Percentiles rank a stretch among this genome's conserved stretches.
These are phyloP conservation scores for Aspergillus nidulans DNA, from an alignment of 495 filamentous ascomycete genomes.

Conservation along the genomic window DNA sequence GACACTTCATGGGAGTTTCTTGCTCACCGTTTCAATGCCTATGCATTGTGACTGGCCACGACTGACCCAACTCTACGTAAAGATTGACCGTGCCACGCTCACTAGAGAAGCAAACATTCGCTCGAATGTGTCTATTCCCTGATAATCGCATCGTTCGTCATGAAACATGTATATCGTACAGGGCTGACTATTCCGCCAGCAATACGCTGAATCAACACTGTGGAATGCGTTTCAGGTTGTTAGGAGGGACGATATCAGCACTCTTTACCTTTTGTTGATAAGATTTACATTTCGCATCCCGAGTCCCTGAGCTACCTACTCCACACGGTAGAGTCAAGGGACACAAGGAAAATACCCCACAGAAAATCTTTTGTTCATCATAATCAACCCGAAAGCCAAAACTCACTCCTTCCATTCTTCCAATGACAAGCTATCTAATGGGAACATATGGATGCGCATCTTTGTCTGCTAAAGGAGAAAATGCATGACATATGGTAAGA, in stretches of 20 bases:
- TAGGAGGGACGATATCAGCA: background rate
- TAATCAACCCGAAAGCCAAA: background rate
- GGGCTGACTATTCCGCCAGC: background rate
- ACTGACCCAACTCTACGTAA: background rate
- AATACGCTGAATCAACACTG: background rate
- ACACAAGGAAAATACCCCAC: conserved; percentile 11
- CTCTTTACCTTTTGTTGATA: background rate
- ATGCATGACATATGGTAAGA: background rate
- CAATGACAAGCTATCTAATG: background rate
- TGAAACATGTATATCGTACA: background rate
- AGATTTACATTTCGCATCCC: no score
- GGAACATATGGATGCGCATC: background rate
- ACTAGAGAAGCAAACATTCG: background rate
- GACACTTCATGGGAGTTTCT: background rate
- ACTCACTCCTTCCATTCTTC: background rate
- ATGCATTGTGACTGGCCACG: background rate
- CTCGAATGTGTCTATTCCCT: background rate
- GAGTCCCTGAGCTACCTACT: background rate
- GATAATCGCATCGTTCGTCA: background rate
- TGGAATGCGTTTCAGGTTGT: background rate
- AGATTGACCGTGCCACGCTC: conserved; percentile 1
- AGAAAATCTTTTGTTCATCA: conserved; percentile 14
- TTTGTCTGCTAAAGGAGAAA: background rate
- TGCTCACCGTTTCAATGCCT: conserved; percentile 1
- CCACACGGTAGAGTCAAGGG: background rate